phyloP scores from a whole-genome alignment of 345 rosid species.

The Noccaea bulbosa region DNA sequence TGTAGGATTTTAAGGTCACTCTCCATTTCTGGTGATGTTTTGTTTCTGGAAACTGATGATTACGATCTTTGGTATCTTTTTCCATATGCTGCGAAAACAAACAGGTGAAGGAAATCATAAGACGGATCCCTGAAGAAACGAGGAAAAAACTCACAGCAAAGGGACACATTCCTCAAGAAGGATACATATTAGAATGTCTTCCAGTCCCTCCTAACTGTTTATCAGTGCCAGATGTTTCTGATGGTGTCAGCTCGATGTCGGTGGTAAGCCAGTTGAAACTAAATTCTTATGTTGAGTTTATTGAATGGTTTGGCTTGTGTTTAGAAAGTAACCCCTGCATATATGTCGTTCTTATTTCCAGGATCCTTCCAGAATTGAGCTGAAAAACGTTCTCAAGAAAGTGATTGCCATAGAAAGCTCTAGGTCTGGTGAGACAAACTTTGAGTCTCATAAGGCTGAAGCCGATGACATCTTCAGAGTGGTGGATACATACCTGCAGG shows the following conservation, averaged over 20 bases:
- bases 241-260: conserved; percentile 81
- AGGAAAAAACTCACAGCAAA: conserved; percentile 72
- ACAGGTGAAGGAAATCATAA: conserved; percentile 82
- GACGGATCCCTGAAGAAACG: conserved; percentile 66
- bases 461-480: conserved; percentile 66
- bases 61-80: conserved; percentile 25
- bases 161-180: conserved; percentile 93
- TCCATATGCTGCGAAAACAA: conserved; percentile 31
- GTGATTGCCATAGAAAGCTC: conserved; percentile 67
- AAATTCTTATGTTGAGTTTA: conserved; percentile 14
- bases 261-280: conserved; percentile 60
- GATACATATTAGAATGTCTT: conserved; percentile 69
- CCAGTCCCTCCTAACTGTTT: conserved; percentile 98
- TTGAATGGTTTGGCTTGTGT: conserved; percentile 25
- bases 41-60: conserved; percentile 25
- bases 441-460: conserved; percentile 82
- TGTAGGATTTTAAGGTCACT: conserved; percentile 23
- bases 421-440: conserved; percentile 80
- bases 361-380: conserved; percentile 81
- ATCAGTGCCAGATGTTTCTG: conserved; percentile 87
- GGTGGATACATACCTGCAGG: conserved; percentile 76
- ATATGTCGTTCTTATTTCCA: conserved; percentile 43
- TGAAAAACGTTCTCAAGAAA: conserved; percentile 81
- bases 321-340: conserved; percentile 12
- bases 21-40: conserved; percentile 10